A percentile compares a stretch with the other conserved stretches of the same genome.
Conservation (phyloP, 176 grass and related monocot species). For the Aegilops speltoides region DNA sequence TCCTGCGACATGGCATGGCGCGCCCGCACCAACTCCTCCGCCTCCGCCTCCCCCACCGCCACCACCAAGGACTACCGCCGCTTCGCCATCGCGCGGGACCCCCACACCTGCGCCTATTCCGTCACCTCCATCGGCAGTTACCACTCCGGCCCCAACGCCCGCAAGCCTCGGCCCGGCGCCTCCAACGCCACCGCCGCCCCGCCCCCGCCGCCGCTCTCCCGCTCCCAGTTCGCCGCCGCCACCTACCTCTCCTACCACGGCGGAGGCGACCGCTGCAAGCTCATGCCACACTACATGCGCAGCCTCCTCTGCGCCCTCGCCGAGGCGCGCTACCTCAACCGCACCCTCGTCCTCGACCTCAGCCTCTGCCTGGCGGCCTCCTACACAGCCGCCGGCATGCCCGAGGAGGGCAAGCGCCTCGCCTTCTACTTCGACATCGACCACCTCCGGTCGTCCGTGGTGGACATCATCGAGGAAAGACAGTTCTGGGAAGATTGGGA, state of each 20-base stretch:
- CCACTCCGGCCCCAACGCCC: slow-evolving; percentile 63
- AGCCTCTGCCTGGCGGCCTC: slow-evolving; percentile 61
- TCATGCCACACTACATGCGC: slow-evolving; percentile 72
- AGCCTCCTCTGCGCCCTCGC: slow-evolving; percentile 75
- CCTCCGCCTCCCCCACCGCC: slow-evolving; percentile 9
- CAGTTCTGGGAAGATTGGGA: slow-evolving; percentile 81
- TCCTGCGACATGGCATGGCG: slow-evolving; percentile 83
- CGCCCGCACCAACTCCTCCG: slow-evolving; percentile 29
- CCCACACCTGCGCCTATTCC: slow-evolving; percentile 44
- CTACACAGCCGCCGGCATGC: slow-evolving; percentile 35
- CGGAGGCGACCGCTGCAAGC: slow-evolving; percentile 74
- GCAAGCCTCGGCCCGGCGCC: slow-evolving; percentile 41
- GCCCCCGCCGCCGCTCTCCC: slow-evolving; percentile 38
- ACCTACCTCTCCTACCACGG: slow-evolving; percentile 69
- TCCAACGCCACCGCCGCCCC: slow-evolving; percentile 28
- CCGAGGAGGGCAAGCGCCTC: slow-evolving; percentile 78
- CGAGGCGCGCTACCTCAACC: slow-evolving; percentile 69
- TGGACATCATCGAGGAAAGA: slow-evolving; percentile 47
- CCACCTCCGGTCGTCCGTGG: slow-evolving; percentile 43
- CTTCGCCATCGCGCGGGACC: slow-evolving; percentile 51
- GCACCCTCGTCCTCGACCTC: slow-evolving; percentile 61
- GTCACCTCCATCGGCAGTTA: slow-evolving; percentile 60
- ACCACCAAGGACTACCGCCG: slow-evolving; percentile 79
- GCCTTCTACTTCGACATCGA: slow-evolving; percentile 75
- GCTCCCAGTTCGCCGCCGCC: slow-evolving; percentile 40